These are phyloP conservation scores for Pythium scleroteichum DNA, from an alignment of 352 stramenopile species.

Conservation along the genomic window DNA sequence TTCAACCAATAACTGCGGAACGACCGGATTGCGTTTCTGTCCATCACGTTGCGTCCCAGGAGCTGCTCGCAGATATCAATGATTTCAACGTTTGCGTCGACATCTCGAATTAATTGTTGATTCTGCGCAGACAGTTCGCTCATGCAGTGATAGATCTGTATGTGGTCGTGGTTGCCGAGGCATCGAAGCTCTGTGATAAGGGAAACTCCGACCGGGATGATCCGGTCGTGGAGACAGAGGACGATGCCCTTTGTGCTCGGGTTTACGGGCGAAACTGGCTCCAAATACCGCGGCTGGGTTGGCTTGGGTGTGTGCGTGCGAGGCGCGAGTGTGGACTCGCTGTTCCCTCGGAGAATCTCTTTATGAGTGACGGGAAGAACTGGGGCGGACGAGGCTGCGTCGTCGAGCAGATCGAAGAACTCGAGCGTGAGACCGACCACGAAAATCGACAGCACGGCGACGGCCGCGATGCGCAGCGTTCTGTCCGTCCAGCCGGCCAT, in stretches of 20 bases:
- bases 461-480: background rate
- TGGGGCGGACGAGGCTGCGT: background rate
- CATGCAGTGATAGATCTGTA: conserved; percentile 46
- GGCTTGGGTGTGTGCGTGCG: background rate
- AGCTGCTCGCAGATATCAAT: conserved; percentile 60
- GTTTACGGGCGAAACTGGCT: background rate
- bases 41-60: conserved; percentile 17
- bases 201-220: conserved; percentile 55
- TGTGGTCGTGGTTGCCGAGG: conserved; percentile 35
- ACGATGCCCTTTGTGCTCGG: conserved; percentile 19
- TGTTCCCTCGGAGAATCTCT: background rate
- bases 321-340: background rate
- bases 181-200: conserved; percentile 56
- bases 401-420: background rate
- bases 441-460: background rate
- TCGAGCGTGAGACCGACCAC: conserved; percentile 2
- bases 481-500: no score
- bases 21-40: conserved; percentile 12
- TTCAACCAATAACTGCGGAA: conserved; percentile 34
- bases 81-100: conserved; percentile 51
- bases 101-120: conserved; percentile 35
- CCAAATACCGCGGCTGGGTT: background rate
- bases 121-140: conserved; percentile 43
- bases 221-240: conserved; percentile 48
- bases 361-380: background rate